phyloP scores from a whole-genome alignment of 495 filamentous ascomycete species.

The Parathielavia hyrcaniae region DNA sequence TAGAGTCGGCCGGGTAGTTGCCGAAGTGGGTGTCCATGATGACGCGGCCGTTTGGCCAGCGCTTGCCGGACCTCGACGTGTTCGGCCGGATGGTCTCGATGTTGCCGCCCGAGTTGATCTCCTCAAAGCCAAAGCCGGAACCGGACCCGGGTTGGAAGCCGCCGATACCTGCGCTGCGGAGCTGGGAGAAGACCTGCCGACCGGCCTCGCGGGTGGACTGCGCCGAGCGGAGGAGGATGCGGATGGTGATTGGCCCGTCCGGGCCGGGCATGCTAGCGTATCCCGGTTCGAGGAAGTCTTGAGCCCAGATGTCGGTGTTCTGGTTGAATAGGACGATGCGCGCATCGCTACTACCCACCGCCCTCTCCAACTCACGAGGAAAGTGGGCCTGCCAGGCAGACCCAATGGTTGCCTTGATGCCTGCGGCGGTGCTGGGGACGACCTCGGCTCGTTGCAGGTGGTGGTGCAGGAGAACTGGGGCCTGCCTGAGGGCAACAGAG shows the following conservation, averaged over 20 bases:
- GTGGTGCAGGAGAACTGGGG: constrained; percentile 2
- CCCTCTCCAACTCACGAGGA: neutral
- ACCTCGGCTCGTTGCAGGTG: neutral
- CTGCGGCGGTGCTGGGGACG: neutral
- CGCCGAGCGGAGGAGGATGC: constrained; percentile 2
- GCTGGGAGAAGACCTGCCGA: constrained; percentile 1
- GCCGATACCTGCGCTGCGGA: neutral
- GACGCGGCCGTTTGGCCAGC: constrained; percentile 2
- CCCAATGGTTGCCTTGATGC: neutral
- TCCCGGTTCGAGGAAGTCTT: constrained; percentile 2
- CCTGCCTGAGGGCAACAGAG: constrained; percentile 1
- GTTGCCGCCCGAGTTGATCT: constrained; percentile 9
- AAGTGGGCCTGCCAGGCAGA: neutral
- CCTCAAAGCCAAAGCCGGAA: constrained; percentile 6
- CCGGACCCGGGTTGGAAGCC: neutral
- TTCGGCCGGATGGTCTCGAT: constrained; percentile 6
- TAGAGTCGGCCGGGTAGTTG: neutral
- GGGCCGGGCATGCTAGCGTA: constrained; percentile 7
- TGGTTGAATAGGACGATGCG: constrained; percentile 1
- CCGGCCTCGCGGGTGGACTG: constrained; percentile 1
- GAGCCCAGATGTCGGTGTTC: constrained; percentile 8
- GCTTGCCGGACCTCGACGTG: neutral
- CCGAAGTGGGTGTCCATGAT: constrained; percentile 3
- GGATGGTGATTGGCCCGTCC: neutral
- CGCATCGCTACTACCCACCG: neutral